A percentile compares a stretch with the other conserved stretches of the same genome.
These are phyloP conservation scores for Smallanthus sonchifolius DNA, from an alignment of 129 eudicot species.

Conservation along the genomic window DNA sequence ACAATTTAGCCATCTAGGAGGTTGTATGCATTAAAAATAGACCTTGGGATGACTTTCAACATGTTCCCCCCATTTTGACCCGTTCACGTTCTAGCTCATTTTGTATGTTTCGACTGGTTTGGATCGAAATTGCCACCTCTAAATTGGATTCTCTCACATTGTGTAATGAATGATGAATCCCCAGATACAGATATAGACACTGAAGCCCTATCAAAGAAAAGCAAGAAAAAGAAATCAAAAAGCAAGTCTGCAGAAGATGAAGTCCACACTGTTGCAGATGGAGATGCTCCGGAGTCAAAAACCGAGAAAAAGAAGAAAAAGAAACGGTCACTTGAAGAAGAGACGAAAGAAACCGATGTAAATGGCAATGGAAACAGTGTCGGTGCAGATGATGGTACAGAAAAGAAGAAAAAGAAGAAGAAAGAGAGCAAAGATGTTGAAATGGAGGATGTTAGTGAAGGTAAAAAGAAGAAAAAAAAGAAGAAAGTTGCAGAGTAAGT, in stretches of 20 bases:
- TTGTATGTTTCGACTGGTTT: too few species aligned
- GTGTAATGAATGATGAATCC: not conserved
- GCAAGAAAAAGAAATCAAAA: constrained; percentile 80
- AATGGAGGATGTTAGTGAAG: constrained; percentile 15
- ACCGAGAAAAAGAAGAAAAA: constrained; percentile 74
- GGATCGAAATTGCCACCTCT: not conserved
- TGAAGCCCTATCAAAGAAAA: constrained; percentile 51
- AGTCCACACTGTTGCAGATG: constrained; percentile 39
- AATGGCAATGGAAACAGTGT: constrained; percentile 26
- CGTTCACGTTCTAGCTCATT: too few species aligned
- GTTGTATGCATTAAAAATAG: too few species aligned
- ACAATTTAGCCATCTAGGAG: too few species aligned
- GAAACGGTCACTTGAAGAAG: constrained; percentile 52
- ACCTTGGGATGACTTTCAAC: too few species aligned
- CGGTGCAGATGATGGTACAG: constrained; percentile 41
- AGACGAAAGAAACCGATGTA: constrained; percentile 12
- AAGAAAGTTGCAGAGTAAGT: not conserved
- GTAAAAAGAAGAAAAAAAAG: constrained; percentile 13
- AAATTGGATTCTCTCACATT: not conserved
- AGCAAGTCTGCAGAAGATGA: constrained; percentile 24
- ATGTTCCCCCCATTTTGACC: too few species aligned
- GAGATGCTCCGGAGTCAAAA: constrained; percentile 33
- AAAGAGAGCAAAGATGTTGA: constrained; percentile 41
- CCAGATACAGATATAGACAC: constrained; percentile 49
- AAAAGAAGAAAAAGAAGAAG: constrained; percentile 66